phyloP scores from a whole-genome alignment of 1,284 basidiomycete genomes.

The Tetrapyrgos nigripes region DNA sequence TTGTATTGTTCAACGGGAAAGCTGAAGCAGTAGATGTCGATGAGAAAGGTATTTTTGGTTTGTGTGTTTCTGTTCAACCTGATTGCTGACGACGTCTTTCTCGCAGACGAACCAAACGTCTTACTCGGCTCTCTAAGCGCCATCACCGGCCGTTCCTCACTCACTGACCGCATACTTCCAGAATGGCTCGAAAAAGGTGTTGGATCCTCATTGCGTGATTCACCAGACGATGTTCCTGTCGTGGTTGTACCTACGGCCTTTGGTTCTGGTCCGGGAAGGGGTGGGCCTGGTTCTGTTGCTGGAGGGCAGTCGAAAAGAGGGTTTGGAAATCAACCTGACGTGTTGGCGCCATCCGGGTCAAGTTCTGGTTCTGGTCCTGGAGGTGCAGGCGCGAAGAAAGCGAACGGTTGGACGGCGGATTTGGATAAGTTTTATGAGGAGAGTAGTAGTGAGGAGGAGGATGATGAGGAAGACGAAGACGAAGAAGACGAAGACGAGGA shows the following conservation, averaged over 20 bases:
- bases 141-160: slow-evolving; percentile 58
- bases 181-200: slow-evolving; percentile 71
- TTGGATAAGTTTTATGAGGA: background rate
- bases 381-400: background rate
- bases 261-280: slow-evolving; percentile 39
- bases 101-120: slow-evolving; percentile 46
- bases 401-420: background rate
- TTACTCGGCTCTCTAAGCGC: slow-evolving; percentile 63
- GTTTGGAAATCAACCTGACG: too few relatives aligned
- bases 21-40: slow-evolving; percentile 48
- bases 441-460: background rate
- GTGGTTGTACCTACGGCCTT: slow-evolving; percentile 42
- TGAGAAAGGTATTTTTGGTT: slow-evolving; percentile 27
- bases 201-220: slow-evolving; percentile 59
- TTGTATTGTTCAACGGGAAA: slow-evolving; percentile 83
- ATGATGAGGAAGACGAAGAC: background rate
- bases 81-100: slow-evolving; percentile 7
- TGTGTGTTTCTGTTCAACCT: slow-evolving; percentile 18
- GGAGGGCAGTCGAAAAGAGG: background rate
- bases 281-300: background rate
- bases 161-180: slow-evolving; percentile 50
- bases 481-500: background rate
- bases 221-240: slow-evolving; percentile 57
- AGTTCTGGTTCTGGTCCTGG: background rate
- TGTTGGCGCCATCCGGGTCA: slow-evolving; percentile 5